Evolutionary conservation across 140 eudicot genomes (phyloP), one percentile per base, ranked within the genome.

Genomic region (Ambrosia hybrid): DNA sequence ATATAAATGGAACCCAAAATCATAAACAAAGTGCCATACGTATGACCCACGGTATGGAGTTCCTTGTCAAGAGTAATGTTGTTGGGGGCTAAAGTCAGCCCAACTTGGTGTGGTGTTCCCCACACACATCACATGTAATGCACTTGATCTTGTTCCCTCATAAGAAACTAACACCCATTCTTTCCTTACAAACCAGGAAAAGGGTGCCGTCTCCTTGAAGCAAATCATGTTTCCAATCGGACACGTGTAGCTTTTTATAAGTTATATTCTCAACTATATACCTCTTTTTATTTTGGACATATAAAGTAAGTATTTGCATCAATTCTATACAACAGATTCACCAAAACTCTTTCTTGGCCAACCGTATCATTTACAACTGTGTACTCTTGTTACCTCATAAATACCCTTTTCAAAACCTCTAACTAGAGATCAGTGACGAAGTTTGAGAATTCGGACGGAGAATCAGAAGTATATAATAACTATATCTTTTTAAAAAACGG

Each of bases 71-170:
- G 70, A 16, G 53, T 39, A 65, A 65, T 15, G 38, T 21, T 58
- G 0, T 58, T 30, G n/a, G 12, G 71, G 56, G 38, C 33, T 37
- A 37, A 64, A 64, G 65, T 30, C 6, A 41, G 55, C 41, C 70
- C 36, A 65, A 39, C 14, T 8, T 45, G 71, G 70, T 66, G 57
- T 46, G 57, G 14, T 66, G 57, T 66, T 21, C 71, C 56, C 71
- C 71, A 66, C 56, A 37, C 71, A 66, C 17, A 21, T 66, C 71
- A 66, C 41, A 17, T 66, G 71, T 4, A 12, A 43, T 17, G 57
- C 57, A 66, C 57, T 43, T 66, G 71, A 66, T 43, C 56, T 5
- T 66, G 71, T 66, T 43, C 71, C 71, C 71, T 45, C 57, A 9
- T 17, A 66, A 9, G 39, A 66, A 66, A 45, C 71, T 66, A 9